Percentiles rank a stretch among this genome's conserved stretches.
Evolutionary conservation across 208 protist species (phyloP).

Genomic region (Crithidia mellificae): DNA sequence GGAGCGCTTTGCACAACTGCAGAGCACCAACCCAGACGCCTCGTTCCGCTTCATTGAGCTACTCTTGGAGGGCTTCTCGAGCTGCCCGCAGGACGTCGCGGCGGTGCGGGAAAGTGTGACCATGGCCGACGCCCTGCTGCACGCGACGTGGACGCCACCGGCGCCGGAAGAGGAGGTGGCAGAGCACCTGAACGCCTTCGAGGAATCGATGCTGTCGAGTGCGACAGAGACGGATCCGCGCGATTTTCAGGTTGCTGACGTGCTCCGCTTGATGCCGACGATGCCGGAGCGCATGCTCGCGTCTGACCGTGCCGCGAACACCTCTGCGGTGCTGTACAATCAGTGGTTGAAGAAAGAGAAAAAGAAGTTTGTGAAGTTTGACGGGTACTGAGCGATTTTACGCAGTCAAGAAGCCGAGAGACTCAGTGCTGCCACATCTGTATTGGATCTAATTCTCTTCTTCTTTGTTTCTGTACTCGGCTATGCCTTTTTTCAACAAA

Average conservation of each 20-base stretch:
- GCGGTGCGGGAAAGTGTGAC: constrained; percentile 15
- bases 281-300: constrained; percentile 28
- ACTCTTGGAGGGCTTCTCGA: constrained; percentile 24
- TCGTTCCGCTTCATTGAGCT: constrained; percentile 26
- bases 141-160: not conserved
- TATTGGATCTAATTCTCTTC: no score
- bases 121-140: constrained; percentile 17
- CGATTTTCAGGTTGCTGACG: constrained; percentile 20
- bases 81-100: constrained; percentile 13
- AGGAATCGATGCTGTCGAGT: not conserved
- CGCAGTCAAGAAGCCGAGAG: not conserved
- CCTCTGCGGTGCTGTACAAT: constrained; percentile 36
- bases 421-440: no score
- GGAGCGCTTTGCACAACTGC: constrained; percentile 20
- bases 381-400: constrained; percentile 12
- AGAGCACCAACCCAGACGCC: constrained; percentile 8
- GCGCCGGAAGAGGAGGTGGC: not conserved
- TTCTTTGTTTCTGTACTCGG: no score
- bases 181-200: not conserved
- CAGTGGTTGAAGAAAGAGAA: constrained; percentile 26
- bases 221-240: not conserved
- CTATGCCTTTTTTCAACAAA: no score
- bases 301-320: constrained; percentile 32
- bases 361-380: constrained; percentile 21
- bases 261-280: constrained; percentile 27